phyloP scores from a whole-genome alignment of 768 basidiomycete species.

The Lentinula sp. region DNA sequence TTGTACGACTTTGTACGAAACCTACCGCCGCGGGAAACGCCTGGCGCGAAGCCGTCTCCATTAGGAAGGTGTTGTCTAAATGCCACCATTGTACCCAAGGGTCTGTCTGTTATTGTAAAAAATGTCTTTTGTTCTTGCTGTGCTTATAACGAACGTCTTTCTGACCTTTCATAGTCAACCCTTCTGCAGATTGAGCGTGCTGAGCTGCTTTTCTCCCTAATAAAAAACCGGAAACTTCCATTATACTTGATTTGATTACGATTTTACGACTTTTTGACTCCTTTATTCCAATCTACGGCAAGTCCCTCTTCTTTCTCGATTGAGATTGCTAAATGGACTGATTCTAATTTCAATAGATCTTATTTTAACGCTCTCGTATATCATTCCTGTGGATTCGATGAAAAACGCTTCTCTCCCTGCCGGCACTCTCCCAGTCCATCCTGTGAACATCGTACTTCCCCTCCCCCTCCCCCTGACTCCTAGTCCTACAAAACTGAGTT shows the following conservation, averaged over 20 bases:
- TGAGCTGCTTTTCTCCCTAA: neutral
- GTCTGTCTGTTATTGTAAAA: neutral
- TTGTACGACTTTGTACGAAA: too few relatives aligned
- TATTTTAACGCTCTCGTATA: neutral
- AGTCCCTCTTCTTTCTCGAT: neutral
- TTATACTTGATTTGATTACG: neutral
- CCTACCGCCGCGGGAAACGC: neutral
- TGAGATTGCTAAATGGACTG: neutral
- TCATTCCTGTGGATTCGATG: neutral
- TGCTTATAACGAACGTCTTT: constrained; percentile 4
- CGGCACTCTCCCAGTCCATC: neutral
- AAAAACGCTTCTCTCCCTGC: neutral
- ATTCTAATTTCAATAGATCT: neutral
- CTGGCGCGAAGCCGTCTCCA: neutral
- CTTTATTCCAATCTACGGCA: constrained; percentile 3
- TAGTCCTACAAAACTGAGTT: neutral
- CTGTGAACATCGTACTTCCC: neutral
- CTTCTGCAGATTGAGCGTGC: constrained; percentile 1
- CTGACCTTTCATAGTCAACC: neutral
- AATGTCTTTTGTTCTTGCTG: neutral
- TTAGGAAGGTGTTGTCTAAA: constrained; percentile 6
- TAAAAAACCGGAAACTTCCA: neutral
- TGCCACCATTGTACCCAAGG: neutral
- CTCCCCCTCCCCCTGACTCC: neutral
- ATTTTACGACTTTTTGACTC: neutral